Conservation (phyloP, 257 asterid genomes). For the Cordia subcordata region DNA sequence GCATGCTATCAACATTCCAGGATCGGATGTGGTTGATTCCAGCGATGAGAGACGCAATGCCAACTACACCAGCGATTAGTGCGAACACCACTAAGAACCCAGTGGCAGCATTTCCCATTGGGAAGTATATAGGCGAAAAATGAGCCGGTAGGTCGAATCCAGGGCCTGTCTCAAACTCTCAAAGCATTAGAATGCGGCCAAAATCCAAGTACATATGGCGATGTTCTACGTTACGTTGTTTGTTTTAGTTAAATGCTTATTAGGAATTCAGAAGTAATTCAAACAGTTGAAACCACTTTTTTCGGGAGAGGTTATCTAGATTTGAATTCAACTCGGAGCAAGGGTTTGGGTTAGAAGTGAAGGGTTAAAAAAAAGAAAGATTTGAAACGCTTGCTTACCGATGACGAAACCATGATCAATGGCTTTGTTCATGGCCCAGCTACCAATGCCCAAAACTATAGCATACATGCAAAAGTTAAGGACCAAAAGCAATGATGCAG, state of each 20-base stretch:
- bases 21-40: constrained; percentile 59
- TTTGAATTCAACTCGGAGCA: too few relatives aligned
- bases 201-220: not conserved
- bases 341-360: too few relatives aligned
- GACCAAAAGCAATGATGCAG: constrained; percentile 56
- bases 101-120: constrained; percentile 92
- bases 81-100: constrained; percentile 79
- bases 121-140: constrained; percentile 80
- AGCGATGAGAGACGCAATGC: constrained; percentile 56
- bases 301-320: too few relatives aligned
- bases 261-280: too few relatives aligned
- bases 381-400: constrained; percentile 41
- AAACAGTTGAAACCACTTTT: too few relatives aligned
- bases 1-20: constrained; percentile 59
- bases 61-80: constrained; percentile 78
- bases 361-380: too few relatives aligned
- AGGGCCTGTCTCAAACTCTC: constrained; percentile 39
- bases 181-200: not conserved
- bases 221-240: too few relatives aligned
- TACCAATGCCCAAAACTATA: constrained; percentile 63
- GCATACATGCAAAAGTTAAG: constrained; percentile 92
- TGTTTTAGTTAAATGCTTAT: too few relatives aligned
- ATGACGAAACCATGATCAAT: constrained; percentile 74
- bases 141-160: constrained; percentile 66
- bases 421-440: constrained; percentile 76